Evolutionary conservation across 2,329 filamentous ascomycete genomes (phyloP).

Genomic region (Aspergillus pseudoviridinutans): DNA sequence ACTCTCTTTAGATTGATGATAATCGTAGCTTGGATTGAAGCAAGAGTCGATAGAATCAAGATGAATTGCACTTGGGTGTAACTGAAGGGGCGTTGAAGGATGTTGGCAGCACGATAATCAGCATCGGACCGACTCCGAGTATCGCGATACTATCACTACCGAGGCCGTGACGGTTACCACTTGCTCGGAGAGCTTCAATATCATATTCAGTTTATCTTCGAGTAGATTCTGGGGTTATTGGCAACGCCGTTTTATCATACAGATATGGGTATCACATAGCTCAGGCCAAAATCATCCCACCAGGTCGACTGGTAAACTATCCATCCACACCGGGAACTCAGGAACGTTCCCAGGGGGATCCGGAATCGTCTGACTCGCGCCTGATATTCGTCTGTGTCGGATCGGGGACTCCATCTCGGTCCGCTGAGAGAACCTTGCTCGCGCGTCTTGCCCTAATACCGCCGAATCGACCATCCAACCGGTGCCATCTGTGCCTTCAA

Average conservation of each 20-base stretch:
- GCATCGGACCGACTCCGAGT: not conserved
- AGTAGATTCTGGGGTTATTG: not conserved
- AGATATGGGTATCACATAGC: not conserved
- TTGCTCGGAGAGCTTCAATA: not conserved
- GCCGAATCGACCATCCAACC: not conserved
- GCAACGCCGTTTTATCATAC: not conserved
- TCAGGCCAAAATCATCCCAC: conserved; percentile 3
- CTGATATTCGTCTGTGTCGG: not conserved
- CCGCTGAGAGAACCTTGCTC: not conserved
- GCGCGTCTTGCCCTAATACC: not conserved
- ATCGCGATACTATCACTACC: not conserved
- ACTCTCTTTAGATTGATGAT: no score
- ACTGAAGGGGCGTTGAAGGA: not conserved
- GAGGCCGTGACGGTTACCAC: not conserved
- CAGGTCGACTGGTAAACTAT: conserved; percentile 12
- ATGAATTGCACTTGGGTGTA: not conserved
- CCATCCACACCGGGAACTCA: conserved; percentile 6
- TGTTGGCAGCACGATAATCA: not conserved
- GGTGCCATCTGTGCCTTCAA: not conserved
- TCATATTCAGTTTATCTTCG: not conserved
- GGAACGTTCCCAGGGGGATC: not conserved
- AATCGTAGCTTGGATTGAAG: no score
- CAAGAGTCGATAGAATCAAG: no score
- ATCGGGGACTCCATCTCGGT: not conserved
- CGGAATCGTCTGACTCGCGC: not conserved